Percentiles rank a stretch among this genome's conserved stretches.
phyloP scores from a whole-genome alignment of 768 basidiomycete genomes.

The Floccularia luteovirens region DNA sequence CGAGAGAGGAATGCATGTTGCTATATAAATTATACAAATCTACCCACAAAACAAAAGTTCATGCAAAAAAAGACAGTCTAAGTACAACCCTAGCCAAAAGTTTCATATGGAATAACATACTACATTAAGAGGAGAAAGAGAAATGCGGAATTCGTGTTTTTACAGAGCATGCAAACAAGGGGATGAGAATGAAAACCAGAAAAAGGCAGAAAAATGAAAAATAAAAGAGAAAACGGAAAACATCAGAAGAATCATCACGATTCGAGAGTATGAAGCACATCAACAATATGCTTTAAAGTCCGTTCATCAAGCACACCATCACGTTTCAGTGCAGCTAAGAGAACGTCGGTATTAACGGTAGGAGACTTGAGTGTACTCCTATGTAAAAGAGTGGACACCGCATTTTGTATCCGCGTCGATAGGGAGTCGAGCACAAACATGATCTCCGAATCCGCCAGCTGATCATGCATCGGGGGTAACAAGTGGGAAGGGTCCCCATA shows the following conservation, averaged over 20 bases:
- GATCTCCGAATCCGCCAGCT: conserved; percentile 66
- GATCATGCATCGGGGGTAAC: conserved; percentile 62
- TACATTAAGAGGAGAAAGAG: no score
- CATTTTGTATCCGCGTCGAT: conserved; percentile 70
- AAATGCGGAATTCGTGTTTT: not conserved
- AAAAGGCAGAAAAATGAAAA: not conserved
- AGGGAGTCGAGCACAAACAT: conserved; percentile 72
- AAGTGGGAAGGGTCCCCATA: conserved; percentile 56
- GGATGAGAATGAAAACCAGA: not conserved
- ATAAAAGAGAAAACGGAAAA: not conserved
- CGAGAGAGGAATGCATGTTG: no score
- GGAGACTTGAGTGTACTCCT: conserved; percentile 8
- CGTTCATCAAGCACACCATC: conserved; percentile 5
- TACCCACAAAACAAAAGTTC: no score
- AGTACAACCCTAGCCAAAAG: no score
- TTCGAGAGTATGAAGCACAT: not conserved
- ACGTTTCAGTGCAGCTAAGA: conserved; percentile 26
- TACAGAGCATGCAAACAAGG: not conserved
- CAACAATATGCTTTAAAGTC: not conserved
- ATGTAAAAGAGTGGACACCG: conserved; percentile 31
- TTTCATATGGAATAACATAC: no score
- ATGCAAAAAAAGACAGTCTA: no score
- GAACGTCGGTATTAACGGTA: conserved; percentile 6
- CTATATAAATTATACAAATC: no score
- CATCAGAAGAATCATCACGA: not conserved